Base-by-base conservation (phyloP, 495 filamentous ascomycete genomes). In the Friedmanniomyces simplex region DNA sequence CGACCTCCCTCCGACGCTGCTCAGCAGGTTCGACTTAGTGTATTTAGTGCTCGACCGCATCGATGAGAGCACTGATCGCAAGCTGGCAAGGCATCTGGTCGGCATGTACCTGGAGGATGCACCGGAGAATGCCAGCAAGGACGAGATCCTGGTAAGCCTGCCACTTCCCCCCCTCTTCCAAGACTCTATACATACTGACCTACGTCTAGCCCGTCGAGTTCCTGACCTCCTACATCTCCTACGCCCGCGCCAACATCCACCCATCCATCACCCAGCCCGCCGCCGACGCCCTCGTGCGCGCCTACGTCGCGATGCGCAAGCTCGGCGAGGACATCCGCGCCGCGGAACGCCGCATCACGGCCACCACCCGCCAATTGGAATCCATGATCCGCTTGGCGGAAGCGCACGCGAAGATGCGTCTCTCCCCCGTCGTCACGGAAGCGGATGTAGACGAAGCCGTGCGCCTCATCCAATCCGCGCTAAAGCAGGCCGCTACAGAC, bases 81-180 rank as follows among this genome's bases (percentile, higher is more conserved):
- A 89, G 26, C 71, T 98, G 45, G 94, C 93, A 25, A 83, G 89
- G 61, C 94, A 97, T 78, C 73, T 98, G 66, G 81, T 98, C 41
- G 84, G 88, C 59, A 97, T 98, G 91, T 98, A 98, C 60, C 77
- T 98, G 48, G 91, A 97, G 69, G 93, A 98, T 68, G 82, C 78
- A 32, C 93, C 93, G 6, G 83, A 95, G 36, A 88, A 89, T 48
- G 93, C 91, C n/a, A 82, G 80, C 57, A 73, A 68, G 1, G 63
- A 76, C 43, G 89, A 96, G 65, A 83, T 94, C 61, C 68, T 96
- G 62, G 88, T 93, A 79, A 77, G 87, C 39, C 14, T 16, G 5
- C 14, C 13, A 43, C 13, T 77, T 30, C 37, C 52, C 53, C 12
- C 20, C 49, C 25, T 26, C n/a, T n/a, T n/a, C n/a, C 30, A 21